Percentiles rank a stretch among this genome's conserved stretches.
These are phyloP conservation scores for Penicillium sp. DNA, from an alignment of 2,329 filamentous ascomycete species.

Conservation along the genomic window DNA sequence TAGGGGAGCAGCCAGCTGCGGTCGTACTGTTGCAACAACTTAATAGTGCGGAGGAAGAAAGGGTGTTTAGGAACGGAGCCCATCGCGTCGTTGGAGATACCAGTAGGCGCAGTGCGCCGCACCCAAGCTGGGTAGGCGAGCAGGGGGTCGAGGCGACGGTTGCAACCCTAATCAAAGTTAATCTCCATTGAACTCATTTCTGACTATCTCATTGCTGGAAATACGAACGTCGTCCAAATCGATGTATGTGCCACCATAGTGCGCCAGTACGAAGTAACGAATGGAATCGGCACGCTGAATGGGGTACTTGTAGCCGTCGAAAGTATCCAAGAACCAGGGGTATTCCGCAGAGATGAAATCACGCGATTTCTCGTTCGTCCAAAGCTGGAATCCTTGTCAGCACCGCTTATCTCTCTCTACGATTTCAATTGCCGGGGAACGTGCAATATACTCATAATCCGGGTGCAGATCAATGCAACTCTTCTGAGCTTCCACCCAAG, in stretches of 20 bases:
- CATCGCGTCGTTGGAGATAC: slow-evolving; percentile 81
- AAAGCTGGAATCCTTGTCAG: slow-evolving; percentile 56
- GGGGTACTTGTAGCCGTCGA: slow-evolving; percentile 70
- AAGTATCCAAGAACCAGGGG: slow-evolving; percentile 74
- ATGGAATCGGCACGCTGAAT: slow-evolving; percentile 79
- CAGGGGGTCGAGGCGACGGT: slow-evolving; percentile 66
- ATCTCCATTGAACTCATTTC: background rate
- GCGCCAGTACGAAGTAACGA: slow-evolving; percentile 74
- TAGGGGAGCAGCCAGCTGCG: slow-evolving; percentile 69
- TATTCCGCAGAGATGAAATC: slow-evolving; percentile 73
- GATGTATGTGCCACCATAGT: slow-evolving; percentile 79
- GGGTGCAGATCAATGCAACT: slow-evolving; percentile 67
- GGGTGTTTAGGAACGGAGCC: slow-evolving; percentile 70
- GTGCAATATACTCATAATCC: slow-evolving; percentile 72
- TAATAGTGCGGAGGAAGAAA: slow-evolving; percentile 70
- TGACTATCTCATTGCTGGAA: background rate
- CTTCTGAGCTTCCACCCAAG: slow-evolving; percentile 66
- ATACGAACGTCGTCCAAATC: slow-evolving; percentile 68
- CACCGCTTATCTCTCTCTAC: background rate
- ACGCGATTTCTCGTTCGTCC: slow-evolving; percentile 70
- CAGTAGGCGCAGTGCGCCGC: slow-evolving; percentile 70
- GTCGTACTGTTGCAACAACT: slow-evolving; percentile 66
- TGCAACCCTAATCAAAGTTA: slow-evolving; percentile 58
- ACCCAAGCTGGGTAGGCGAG: slow-evolving; percentile 70
- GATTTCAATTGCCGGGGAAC: slow-evolving; percentile 17